Conservation (phyloP, 2,329 filamentous ascomycete genomes). For the Monosporascus sp. region DNA sequence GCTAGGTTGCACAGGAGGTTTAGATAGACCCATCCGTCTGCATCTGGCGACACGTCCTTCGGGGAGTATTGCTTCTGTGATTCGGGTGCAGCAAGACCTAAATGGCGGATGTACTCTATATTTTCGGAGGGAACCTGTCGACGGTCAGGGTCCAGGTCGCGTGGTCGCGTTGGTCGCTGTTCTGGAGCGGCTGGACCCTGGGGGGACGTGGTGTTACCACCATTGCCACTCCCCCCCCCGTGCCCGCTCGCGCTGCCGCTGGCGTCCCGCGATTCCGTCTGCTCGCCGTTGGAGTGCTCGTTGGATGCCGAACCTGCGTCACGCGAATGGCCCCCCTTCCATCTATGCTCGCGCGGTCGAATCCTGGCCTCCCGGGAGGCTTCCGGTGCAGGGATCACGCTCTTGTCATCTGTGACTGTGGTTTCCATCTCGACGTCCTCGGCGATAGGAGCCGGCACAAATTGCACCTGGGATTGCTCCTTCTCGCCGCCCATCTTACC, state of each 20-base stretch:
- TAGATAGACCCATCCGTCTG: slow-evolving; percentile 75
- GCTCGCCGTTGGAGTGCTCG: slow-evolving; percentile 39
- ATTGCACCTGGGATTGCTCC: slow-evolving; percentile 27
- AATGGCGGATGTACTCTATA: slow-evolving; percentile 71
- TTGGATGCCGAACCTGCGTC: slow-evolving; percentile 41
- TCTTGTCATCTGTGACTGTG: slow-evolving; percentile 5
- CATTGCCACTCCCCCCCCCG: slow-evolving; percentile 22
- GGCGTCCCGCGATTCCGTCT: slow-evolving; percentile 37
- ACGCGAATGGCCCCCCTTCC: slow-evolving; percentile 36
- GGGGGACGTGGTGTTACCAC: slow-evolving; percentile 31
- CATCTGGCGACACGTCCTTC: slow-evolving; percentile 52
- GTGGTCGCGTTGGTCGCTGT: slow-evolving; percentile 70
- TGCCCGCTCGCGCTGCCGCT: slow-evolving; percentile 23
- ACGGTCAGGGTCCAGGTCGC: slow-evolving; percentile 75
- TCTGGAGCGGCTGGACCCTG: slow-evolving; percentile 44
- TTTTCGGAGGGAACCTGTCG: slow-evolving; percentile 71
- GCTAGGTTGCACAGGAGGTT: slow-evolving; percentile 78
- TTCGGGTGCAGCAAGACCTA: slow-evolving; percentile 61
- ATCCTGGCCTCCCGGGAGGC: slow-evolving; percentile 46
- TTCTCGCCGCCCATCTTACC: slow-evolving; percentile 50
- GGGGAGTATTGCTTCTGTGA: slow-evolving; percentile 38
- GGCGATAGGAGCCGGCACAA: slow-evolving; percentile 20
- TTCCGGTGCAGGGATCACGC: slow-evolving; percentile 20
- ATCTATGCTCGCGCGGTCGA: slow-evolving; percentile 23
- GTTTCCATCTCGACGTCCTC: slow-evolving; percentile 25